These are phyloP conservation scores for Furcasterigmium furcatum DNA, from an alignment of 2,329 filamentous ascomycete genomes.

Conservation along the genomic window DNA sequence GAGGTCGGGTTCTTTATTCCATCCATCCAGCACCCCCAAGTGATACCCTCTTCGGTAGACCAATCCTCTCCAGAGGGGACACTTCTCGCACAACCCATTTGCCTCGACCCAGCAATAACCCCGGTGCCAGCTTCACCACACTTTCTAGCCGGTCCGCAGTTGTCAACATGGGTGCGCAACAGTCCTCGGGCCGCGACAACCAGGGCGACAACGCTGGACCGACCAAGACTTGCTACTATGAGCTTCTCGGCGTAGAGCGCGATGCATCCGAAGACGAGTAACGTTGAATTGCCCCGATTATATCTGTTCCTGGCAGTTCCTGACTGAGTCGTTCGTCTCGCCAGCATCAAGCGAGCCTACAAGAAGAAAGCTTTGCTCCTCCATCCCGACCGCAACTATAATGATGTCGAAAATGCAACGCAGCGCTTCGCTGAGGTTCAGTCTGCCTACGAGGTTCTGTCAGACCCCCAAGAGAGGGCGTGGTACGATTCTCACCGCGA, in stretches of 20 bases:
- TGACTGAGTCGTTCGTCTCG: background rate
- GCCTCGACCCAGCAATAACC: no score
- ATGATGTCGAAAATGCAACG: constrained; percentile 80
- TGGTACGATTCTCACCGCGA: constrained; percentile 98
- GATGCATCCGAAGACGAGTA: constrained; percentile 80
- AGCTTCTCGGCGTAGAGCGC: constrained; percentile 71
- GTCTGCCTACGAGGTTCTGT: constrained; percentile 91
- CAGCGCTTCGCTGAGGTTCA: constrained; percentile 87
- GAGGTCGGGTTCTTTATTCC: no score
- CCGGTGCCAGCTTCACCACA: no score
- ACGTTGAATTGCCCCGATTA: constrained; percentile 10
- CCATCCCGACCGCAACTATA: constrained; percentile 91
- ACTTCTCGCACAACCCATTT: no score
- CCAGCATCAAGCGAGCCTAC: constrained; percentile 89
- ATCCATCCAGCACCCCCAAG: no score
- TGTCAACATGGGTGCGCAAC: constrained; percentile 54
- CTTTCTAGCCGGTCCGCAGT: no score
- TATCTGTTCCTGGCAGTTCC: no score
- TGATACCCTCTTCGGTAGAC: no score
- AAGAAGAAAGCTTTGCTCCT: constrained; percentile 85
- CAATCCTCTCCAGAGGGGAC: no score
- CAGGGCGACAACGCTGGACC: constrained; percentile 15
- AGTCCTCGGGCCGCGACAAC: constrained; percentile 40
- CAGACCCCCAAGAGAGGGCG: constrained; percentile 89
- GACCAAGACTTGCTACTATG: constrained; percentile 77